Conservation (phyloP, 148 eudicot species). For the Heliosperma pusillum region DNA sequence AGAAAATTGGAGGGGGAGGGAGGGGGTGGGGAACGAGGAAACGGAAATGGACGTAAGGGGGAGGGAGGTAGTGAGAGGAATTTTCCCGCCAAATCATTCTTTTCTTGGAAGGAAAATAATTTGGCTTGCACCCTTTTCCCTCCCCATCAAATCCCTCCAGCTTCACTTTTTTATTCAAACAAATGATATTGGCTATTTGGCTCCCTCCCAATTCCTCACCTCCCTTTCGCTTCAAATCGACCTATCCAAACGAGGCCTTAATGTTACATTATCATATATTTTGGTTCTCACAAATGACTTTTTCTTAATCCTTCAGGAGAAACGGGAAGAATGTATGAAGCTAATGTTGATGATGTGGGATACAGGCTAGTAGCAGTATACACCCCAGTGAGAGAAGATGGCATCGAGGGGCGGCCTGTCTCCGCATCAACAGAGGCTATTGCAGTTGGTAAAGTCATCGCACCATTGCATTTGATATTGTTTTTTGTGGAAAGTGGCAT, state of each 20-base stretch:
- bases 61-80: too few relatives aligned
- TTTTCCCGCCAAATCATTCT: too few relatives aligned
- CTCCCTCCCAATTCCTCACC: too few relatives aligned
- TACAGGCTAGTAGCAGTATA: slow-evolving; percentile 88
- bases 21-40: too few relatives aligned
- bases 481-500: neutral
- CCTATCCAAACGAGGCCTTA: neutral
- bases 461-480: neutral
- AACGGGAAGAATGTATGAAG: slow-evolving; percentile 97
- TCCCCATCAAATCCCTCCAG: too few relatives aligned
- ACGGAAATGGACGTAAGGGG: too few relatives aligned
- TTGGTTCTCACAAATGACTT: slow-evolving; percentile 2
- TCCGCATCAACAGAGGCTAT: slow-evolving; percentile 95
- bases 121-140: too few relatives aligned
- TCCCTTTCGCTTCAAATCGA: too few relatives aligned
- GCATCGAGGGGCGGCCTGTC: slow-evolving; percentile 83
- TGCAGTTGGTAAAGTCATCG: slow-evolving; percentile 63
- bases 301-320: slow-evolving; percentile 58
- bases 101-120: too few relatives aligned
- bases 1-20: too few relatives aligned
- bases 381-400: slow-evolving; percentile 94
- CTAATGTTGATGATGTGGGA: slow-evolving; percentile 98
- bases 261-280: neutral
- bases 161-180: too few relatives aligned
- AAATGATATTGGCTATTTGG: too few relatives aligned